These are phyloP conservation scores for Fusarium gaditjirri DNA, from an alignment of 2,329 filamentous ascomycete species.

Conservation along the genomic window DNA sequence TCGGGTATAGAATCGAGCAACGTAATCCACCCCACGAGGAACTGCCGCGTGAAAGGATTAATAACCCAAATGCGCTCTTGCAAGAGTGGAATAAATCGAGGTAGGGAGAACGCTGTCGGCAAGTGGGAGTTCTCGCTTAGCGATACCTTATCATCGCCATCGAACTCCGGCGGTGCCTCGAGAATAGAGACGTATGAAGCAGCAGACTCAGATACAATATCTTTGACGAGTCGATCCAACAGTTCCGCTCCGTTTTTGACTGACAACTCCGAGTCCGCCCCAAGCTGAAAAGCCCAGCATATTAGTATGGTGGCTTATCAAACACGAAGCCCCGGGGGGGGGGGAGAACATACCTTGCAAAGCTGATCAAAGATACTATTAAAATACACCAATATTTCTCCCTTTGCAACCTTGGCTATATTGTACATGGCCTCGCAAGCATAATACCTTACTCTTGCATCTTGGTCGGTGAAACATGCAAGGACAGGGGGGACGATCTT, in stretches of 20 bases:
- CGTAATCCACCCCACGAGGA: constrained; percentile 95
- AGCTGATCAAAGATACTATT: constrained; percentile 98
- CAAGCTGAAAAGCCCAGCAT: constrained; percentile 68
- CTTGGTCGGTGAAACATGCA: constrained; percentile 97
- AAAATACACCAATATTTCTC: constrained; percentile 96
- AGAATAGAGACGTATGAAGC: constrained; percentile 94
- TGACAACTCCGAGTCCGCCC: constrained; percentile 93
- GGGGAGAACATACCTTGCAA: constrained; percentile 75
- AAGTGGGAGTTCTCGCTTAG: constrained; percentile 61
- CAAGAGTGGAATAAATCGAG: constrained; percentile 89
- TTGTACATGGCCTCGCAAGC: constrained; percentile 99
- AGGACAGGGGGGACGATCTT: constrained; percentile 96
- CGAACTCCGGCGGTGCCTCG: constrained; percentile 63
- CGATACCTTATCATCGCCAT: constrained; percentile 59
- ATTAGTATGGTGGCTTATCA: neutral
- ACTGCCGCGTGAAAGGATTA: constrained; percentile 94
- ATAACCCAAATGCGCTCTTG: constrained; percentile 94
- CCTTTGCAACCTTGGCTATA: constrained; percentile 98
- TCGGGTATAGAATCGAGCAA: constrained; percentile 96
- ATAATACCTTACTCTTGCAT: constrained; percentile 97
- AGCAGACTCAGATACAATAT: constrained; percentile 94
- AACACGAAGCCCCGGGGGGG: neutral
- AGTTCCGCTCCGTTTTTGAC: constrained; percentile 98
- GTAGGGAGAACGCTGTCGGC: constrained; percentile 91
- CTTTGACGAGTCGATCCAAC: constrained; percentile 92